These are phyloP conservation scores for Aspergillus neoniger DNA, from an alignment of 2,329 filamentous ascomycete genomes.

Conservation along the genomic window DNA sequence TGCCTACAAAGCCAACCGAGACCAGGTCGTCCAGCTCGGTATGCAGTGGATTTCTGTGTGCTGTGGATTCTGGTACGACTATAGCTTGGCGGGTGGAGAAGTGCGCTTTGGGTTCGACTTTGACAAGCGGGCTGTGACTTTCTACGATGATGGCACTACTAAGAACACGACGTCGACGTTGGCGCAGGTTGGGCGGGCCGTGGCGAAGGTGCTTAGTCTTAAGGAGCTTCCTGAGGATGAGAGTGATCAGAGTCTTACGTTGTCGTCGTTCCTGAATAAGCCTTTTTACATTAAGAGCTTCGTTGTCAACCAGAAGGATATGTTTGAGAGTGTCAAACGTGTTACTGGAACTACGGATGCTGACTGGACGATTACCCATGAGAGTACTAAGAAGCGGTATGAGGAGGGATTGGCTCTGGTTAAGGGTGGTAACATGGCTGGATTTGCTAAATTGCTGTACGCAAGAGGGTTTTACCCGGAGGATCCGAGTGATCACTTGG, in stretches of 20 bases:
- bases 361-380: slow-evolving; percentile 62
- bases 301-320: slow-evolving; percentile 62
- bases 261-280: slow-evolving; percentile 53
- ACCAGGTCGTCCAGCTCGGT: slow-evolving; percentile 45
- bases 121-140: slow-evolving; percentile 41
- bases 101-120: slow-evolving; percentile 55
- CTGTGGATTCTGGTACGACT: slow-evolving; percentile 59
- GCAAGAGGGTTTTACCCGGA: slow-evolving; percentile 54
- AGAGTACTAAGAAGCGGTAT: slow-evolving; percentile 52
- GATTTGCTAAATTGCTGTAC: slow-evolving; percentile 57
- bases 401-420: slow-evolving; percentile 51
- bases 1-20: slow-evolving; percentile 24
- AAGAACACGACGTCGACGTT: slow-evolving; percentile 62
- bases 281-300: slow-evolving; percentile 59
- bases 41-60: slow-evolving; percentile 49
- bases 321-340: slow-evolving; percentile 62
- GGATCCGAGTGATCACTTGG: slow-evolving; percentile 45
- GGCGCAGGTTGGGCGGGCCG: slow-evolving; percentile 56
- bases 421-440: slow-evolving; percentile 46
- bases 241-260: slow-evolving; percentile 37
- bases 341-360: slow-evolving; percentile 59
- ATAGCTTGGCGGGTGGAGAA: slow-evolving; percentile 44
- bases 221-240: slow-evolving; percentile 44
- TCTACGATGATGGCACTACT: slow-evolving; percentile 61
- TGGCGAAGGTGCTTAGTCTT: slow-evolving; percentile 55